phyloP scores from a whole-genome alignment of 1,284 basidiomycete species.

The Coniophora puteana region DNA sequence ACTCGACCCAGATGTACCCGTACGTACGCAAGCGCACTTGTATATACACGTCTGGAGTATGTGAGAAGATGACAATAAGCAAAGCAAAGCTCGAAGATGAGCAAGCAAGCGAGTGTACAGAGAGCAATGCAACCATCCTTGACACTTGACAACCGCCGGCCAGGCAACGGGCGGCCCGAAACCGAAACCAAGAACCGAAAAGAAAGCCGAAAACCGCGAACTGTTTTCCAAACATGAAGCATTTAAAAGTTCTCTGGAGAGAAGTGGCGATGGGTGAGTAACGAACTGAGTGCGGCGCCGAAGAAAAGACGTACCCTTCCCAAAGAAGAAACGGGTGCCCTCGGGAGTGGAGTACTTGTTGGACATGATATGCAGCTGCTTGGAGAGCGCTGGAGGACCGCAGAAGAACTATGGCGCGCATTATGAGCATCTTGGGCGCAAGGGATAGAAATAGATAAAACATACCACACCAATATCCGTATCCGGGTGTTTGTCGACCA shows the following conservation, averaged over 20 bases:
- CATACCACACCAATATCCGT: conserved; percentile 81
- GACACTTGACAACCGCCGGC: too few species aligned
- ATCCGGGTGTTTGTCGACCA: conserved; percentile 76
- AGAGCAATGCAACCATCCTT: too few species aligned
- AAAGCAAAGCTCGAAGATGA: too few species aligned
- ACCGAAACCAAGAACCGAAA: too few species aligned
- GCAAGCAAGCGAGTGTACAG: too few species aligned
- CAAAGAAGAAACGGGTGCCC: conserved; percentile 85
- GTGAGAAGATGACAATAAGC: too few species aligned
- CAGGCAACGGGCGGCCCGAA: too few species aligned
- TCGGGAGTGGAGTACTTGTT: conserved; percentile 84
- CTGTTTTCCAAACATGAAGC: too few species aligned
- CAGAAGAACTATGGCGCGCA: conserved; percentile 63
- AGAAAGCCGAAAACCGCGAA: too few species aligned
- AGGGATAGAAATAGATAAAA: conserved; percentile 10
- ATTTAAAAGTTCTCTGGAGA: conserved; percentile 25
- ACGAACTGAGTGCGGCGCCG: neutral
- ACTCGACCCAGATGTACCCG: too few species aligned
- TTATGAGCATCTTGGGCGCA: conserved; percentile 2
- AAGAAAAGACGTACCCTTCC: conserved; percentile 54
- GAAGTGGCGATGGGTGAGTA: neutral
- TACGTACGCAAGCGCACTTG: too few species aligned
- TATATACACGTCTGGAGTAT: too few species aligned
- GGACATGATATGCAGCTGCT: conserved; percentile 67
- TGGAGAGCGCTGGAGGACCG: conserved; percentile 70